These are phyloP conservation scores for Pythium brassicae DNA, from an alignment of 352 stramenopile species.

Conservation along the genomic window DNA sequence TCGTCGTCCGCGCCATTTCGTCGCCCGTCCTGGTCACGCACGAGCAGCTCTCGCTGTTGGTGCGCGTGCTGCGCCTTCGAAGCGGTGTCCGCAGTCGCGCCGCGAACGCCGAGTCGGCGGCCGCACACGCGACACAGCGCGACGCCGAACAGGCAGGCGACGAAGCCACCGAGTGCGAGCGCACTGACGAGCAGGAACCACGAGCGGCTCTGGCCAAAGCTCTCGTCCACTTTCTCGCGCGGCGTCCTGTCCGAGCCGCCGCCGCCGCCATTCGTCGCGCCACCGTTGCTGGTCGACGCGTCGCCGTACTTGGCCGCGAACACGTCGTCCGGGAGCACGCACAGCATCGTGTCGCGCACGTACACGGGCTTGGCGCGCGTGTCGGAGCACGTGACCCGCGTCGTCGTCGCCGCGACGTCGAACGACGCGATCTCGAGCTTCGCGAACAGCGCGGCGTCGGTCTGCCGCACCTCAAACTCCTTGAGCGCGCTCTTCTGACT, in stretches of 20 bases:
- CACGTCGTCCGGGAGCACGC: slow-evolving; percentile 29
- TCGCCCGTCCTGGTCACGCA: background rate
- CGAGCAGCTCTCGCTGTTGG: background rate
- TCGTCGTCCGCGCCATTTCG: background rate
- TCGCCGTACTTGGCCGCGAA: slow-evolving; percentile 33
- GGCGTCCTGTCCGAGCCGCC: background rate
- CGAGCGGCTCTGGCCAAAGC: slow-evolving; percentile 21
- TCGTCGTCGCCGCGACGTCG: slow-evolving; percentile 6
- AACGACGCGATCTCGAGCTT: slow-evolving; percentile 4
- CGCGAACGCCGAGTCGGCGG: background rate
- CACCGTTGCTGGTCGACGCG: slow-evolving; percentile 4
- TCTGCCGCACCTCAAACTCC: slow-evolving; percentile 40
- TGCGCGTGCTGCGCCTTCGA: background rate
- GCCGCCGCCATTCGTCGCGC: background rate
- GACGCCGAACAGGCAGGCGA: slow-evolving; percentile 10
- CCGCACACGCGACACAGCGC: slow-evolving; percentile 3
- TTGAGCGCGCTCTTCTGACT: slow-evolving; percentile 8
- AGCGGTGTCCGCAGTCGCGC: background rate
- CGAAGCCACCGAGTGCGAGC: slow-evolving; percentile 15
- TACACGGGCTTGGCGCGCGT: slow-evolving; percentile 20
- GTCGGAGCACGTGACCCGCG: slow-evolving; percentile 23
- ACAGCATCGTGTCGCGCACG: slow-evolving; percentile 39
- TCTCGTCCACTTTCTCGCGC: slow-evolving; percentile 17
- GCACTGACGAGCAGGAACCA: slow-evolving; percentile 28
- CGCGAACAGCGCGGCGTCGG: slow-evolving; percentile 23